A percentile compares a stretch with the other conserved stretches of the same genome.
These are phyloP conservation scores for Hypoxylon crocopeplum DNA, from an alignment of 495 filamentous ascomycete genomes.

Conservation along the genomic window DNA sequence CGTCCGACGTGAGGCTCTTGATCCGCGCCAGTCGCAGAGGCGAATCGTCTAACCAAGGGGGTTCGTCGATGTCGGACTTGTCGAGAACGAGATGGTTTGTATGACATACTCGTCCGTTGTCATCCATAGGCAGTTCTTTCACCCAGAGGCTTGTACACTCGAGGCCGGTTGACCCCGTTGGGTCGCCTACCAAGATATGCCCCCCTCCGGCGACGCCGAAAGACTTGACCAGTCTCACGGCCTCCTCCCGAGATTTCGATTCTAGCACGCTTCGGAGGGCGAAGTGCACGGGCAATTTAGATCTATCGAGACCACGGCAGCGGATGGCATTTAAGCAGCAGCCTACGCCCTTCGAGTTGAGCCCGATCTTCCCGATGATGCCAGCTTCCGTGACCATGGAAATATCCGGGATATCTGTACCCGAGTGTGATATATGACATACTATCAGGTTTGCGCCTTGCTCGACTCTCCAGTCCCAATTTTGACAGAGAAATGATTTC, in stretches of 20 bases:
- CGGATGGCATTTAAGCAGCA: conserved; percentile 73
- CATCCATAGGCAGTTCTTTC: conserved; percentile 56
- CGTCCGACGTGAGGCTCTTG: conserved; percentile 45
- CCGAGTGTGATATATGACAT: conserved; percentile 43
- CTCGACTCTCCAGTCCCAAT: conserved; percentile 70
- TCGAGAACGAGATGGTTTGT: conserved; percentile 66
- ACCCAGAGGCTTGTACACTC: conserved; percentile 65
- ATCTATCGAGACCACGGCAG: conserved; percentile 61
- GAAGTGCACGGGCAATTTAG: conserved; percentile 67
- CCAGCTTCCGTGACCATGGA: conserved; percentile 66
- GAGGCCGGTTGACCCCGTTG: conserved; percentile 58
- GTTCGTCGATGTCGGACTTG: conserved; percentile 51
- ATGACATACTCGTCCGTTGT: conserved; percentile 59
- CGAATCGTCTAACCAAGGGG: conserved; percentile 63
- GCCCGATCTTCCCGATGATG: conserved; percentile 75
- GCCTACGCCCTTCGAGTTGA: conserved; percentile 68
- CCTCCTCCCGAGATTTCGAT: conserved; percentile 56
- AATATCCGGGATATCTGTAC: conserved; percentile 32
- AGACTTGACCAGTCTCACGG: conserved; percentile 56
- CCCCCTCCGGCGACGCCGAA: conserved; percentile 66
- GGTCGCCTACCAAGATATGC: conserved; percentile 68
- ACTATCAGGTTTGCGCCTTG: conserved; percentile 65
- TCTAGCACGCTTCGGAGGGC: conserved; percentile 67
- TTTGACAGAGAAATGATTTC: conserved; percentile 61
- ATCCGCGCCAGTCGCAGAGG: conserved; percentile 56